Conservation (phyloP, 345 rosid genomes). For the Arabidopsis suecica region DNA sequence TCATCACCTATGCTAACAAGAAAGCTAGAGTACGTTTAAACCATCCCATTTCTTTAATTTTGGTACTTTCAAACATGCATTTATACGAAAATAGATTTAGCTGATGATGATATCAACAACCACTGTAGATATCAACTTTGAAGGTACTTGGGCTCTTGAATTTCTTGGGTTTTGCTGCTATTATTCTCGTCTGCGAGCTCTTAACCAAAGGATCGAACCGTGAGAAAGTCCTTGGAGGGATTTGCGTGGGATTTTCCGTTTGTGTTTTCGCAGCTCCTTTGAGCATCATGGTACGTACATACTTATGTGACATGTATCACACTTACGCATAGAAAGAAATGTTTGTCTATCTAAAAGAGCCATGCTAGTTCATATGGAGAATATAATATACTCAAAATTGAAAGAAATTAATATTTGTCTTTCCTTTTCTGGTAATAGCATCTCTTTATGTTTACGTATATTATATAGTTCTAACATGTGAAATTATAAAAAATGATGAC, state of each 20-base stretch:
- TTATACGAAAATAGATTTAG: neutral
- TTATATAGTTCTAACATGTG: slow-evolving; percentile 30
- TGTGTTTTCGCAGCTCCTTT: slow-evolving; percentile 68
- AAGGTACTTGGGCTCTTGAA: slow-evolving; percentile 56
- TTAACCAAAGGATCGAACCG: slow-evolving; percentile 50
- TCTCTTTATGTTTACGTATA: slow-evolving; percentile 27
- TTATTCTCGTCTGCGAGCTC: slow-evolving; percentile 52
- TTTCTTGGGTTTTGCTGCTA: slow-evolving; percentile 52
- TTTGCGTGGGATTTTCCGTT: slow-evolving; percentile 54
- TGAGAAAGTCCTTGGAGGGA: slow-evolving; percentile 58
- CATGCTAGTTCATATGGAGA: neutral
- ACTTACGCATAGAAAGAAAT: neutral
- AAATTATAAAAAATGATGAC: neutral
- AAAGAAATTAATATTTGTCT: neutral
- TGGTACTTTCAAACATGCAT: neutral
- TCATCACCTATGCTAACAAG: slow-evolving; percentile 60
- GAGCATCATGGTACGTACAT: slow-evolving; percentile 54
- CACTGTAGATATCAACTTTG: slow-evolving; percentile 54
- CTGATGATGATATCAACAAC: slow-evolving; percentile 26
- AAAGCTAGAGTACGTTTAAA: slow-evolving; percentile 53
- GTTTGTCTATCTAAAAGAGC: slow-evolving; percentile 9
- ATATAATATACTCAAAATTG: neutral
- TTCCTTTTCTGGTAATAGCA: neutral
- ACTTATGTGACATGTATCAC: neutral
- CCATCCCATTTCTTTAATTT: neutral